Percentiles rank a stretch among this genome's conserved stretches.
Evolutionary conservation across 352 stramenopile genomes (phyloP).

Genomic region (Globisporangium ultimum): DNA sequence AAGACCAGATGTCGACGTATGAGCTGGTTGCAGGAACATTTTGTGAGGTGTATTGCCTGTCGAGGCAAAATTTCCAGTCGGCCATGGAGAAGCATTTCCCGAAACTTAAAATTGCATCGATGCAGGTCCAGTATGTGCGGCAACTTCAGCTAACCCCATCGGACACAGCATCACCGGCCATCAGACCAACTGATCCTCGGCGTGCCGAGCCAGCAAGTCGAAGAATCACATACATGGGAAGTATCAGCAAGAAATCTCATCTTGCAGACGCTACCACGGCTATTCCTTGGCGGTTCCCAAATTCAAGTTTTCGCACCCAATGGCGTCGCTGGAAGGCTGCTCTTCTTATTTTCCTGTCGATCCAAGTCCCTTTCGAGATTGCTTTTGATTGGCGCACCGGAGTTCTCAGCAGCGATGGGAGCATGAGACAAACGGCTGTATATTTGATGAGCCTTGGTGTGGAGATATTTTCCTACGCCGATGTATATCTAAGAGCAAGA

Average conservation of each 20-base stretch:
- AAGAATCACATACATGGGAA: slow-evolving; percentile 16
- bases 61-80: slow-evolving; percentile 13
- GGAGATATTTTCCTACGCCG: slow-evolving; percentile 23
- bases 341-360: slow-evolving; percentile 14
- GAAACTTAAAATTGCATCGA: slow-evolving; percentile 3
- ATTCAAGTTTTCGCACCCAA: slow-evolving; percentile 11
- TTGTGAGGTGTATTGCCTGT: slow-evolving; percentile 25
- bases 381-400: slow-evolving; percentile 14
- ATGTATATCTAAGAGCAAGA: slow-evolving; percentile 17
- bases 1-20: slow-evolving; percentile 14
- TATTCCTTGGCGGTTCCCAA: slow-evolving; percentile 14
- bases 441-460: slow-evolving; percentile 9
- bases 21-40: slow-evolving; percentile 20
- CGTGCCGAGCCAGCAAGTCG: slow-evolving; percentile 1
- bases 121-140: slow-evolving; percentile 5
- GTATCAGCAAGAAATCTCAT: slow-evolving; percentile 12
- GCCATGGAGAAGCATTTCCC: slow-evolving; percentile 14
- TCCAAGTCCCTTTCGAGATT: slow-evolving; percentile 19
- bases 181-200: neutral
- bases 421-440: neutral
- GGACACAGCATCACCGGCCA: too few species aligned
- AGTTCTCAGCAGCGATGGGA: neutral
- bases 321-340: slow-evolving; percentile 16
- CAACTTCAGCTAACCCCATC: neutral
- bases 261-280: neutral